Evolutionary conservation across 179 eudicot genomes (phyloP).

Genomic region (Spinacia oleracea): DNA sequence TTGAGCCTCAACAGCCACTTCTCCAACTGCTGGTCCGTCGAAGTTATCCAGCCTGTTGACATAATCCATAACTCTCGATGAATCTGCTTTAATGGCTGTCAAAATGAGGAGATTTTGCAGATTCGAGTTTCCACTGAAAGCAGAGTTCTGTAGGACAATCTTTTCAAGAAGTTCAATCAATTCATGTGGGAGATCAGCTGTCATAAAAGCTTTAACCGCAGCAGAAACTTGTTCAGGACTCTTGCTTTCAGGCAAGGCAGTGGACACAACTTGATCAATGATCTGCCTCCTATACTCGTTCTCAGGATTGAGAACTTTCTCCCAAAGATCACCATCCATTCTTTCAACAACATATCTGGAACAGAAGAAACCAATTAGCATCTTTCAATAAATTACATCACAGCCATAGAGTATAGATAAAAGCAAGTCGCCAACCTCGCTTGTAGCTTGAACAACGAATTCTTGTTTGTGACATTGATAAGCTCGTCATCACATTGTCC

Average conservation of each 20-base stretch:
- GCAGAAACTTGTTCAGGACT: conserved; percentile 95
- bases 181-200: conserved; percentile 93
- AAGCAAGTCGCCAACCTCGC: conserved; percentile 55
- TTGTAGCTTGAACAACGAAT: conserved; percentile 85
- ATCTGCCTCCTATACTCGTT: conserved; percentile 85
- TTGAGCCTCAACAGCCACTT: conserved; percentile 92
- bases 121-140: conserved; percentile 90
- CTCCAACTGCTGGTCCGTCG: conserved; percentile 98
- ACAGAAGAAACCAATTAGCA: conserved; percentile 13
- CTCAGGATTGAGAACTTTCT: conserved; percentile 77
- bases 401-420: not conserved
- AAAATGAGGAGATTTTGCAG: conserved; percentile 83
- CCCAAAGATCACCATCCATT: conserved; percentile 95
- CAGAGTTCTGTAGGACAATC: conserved; percentile 92
- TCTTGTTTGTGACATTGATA: conserved; percentile 84
- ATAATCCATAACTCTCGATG: conserved; percentile 92
- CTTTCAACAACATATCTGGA: conserved; percentile 86
- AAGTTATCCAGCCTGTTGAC: conserved; percentile 85
- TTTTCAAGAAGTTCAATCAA: conserved; percentile 87
- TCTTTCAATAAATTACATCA: conserved; percentile 10
- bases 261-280: conserved; percentile 91
- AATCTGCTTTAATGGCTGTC: conserved; percentile 94
- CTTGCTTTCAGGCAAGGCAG: conserved; percentile 96
- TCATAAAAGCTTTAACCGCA: conserved; percentile 92
- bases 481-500: conserved; percentile 97